These are phyloP conservation scores for Thymus mandschuricus DNA, from an alignment of 257 asterid species.

Conservation along the genomic window DNA sequence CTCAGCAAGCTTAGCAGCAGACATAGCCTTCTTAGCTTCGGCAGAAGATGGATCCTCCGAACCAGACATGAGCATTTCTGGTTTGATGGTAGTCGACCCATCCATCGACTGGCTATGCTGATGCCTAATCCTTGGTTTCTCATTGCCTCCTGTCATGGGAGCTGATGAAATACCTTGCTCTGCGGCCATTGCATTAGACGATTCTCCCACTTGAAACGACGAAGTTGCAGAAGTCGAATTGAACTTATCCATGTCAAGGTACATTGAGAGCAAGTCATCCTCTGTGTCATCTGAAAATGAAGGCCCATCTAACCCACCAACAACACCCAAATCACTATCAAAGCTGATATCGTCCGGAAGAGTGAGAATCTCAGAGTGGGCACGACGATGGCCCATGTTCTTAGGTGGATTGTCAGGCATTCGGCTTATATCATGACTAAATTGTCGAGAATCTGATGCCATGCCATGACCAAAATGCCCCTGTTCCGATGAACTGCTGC, in stretches of 20 bases:
- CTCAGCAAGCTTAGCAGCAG: slow-evolving; percentile 98
- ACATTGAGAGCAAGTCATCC: slow-evolving; percentile 79
- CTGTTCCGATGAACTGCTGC: slow-evolving; percentile 53
- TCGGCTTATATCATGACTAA: slow-evolving; percentile 81
- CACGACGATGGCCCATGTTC: slow-evolving; percentile 86
- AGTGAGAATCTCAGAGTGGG: slow-evolving; percentile 90
- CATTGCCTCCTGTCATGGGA: slow-evolving; percentile 40
- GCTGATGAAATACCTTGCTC: slow-evolving; percentile 52
- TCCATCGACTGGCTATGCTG: slow-evolving; percentile 99
- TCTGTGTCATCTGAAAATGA: slow-evolving; percentile 85
- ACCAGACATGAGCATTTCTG: slow-evolving; percentile 85
- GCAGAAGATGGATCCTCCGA: slow-evolving; percentile 71
- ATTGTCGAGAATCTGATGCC: slow-evolving; percentile 54
- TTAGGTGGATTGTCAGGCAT: slow-evolving; percentile 93
- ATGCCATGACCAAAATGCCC: slow-evolving; percentile 61
- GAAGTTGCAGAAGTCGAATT: slow-evolving; percentile 78
- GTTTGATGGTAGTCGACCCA: slow-evolving; percentile 81
- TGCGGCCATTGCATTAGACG: slow-evolving; percentile 52
- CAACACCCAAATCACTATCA: slow-evolving; percentile 91
- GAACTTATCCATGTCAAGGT: slow-evolving; percentile 86
- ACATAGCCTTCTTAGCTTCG: slow-evolving; percentile 84
- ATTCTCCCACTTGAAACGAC: slow-evolving; percentile 65
- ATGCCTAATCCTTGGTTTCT: slow-evolving; percentile 82
- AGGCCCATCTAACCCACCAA: slow-evolving; percentile 91
- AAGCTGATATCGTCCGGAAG: slow-evolving; percentile 96